Evolutionary conservation across 2,329 filamentous ascomycete genomes (phyloP).

Genomic region (Cadophora malorum): DNA sequence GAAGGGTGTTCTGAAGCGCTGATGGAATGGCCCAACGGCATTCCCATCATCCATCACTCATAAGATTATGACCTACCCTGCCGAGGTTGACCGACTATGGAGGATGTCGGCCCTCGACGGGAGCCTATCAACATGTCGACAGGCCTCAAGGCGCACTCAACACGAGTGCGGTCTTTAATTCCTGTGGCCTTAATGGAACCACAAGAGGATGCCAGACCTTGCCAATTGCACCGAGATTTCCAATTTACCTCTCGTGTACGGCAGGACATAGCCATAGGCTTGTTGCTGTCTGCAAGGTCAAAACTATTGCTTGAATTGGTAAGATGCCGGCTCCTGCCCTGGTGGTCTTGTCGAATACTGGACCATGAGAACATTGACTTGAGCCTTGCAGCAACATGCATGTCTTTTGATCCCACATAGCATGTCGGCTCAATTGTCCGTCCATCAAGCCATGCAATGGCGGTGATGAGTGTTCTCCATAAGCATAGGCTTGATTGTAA

Average conservation of each 20-base stretch:
- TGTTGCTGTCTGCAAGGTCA: background rate
- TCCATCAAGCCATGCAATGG: conserved; percentile 64
- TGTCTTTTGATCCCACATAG: conserved; percentile 25
- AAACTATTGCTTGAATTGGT: background rate
- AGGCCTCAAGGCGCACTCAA: conserved; percentile 26
- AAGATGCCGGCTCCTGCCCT: conserved; percentile 33
- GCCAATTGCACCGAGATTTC: background rate
- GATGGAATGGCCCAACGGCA: background rate
- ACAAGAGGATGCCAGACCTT: background rate
- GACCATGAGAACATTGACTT: conserved; percentile 31
- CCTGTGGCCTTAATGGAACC: background rate
- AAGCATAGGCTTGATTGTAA: conserved; percentile 11
- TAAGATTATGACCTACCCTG: background rate
- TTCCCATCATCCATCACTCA: background rate
- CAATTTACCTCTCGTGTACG: background rate
- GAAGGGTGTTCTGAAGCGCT: conserved; percentile 31
- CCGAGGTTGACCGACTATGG: background rate
- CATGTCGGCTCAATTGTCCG: conserved; percentile 61
- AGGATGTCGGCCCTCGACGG: conserved; percentile 8
- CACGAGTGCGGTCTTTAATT: background rate
- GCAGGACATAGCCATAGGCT: background rate
- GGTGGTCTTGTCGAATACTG: conserved; percentile 29
- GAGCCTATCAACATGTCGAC: conserved; percentile 27
- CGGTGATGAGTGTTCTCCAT: conserved; percentile 63
- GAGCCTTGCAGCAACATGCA: conserved; percentile 32